Evolutionary conservation across 2,329 filamentous ascomycete species (phyloP), one percentile per base, ranked within the genome.

Genomic region (Fusarium foetens): DNA sequence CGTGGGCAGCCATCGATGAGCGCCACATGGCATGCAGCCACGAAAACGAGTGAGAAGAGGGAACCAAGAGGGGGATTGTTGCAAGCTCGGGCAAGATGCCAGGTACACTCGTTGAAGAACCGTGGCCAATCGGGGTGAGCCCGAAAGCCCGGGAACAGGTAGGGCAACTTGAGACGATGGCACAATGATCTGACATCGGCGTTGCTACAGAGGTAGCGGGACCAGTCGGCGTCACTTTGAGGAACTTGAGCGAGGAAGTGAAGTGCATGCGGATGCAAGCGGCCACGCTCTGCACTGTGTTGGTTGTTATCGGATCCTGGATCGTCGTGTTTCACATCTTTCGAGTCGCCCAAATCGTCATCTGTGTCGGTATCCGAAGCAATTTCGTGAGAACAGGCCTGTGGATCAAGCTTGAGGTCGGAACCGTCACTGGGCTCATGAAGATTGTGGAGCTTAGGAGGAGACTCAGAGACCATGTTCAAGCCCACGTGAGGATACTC

Each of bases 11-110:
- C 68, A 29, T 66, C 54, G 4, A 12, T 17, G 19, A 49, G 23
- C 14, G 64, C 64, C 29, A 74, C 46, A 21, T 72, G 68, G 25
- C 58, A 74, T 8, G 68, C 43, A 8, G 71, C 68, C 23, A 70
- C 51, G 39, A 72, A 73, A 33, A 63, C 35, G 41, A 66, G 25
- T 21, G 59, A 61, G 42, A 74, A 74, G 19, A 73, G 39, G 10
- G 68, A 70, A 8, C 57, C 60, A 21, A 72, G 38, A 29, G 68
- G 21, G 8, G 60, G 60, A 11, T 60, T 21, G 3, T 43, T n/a
- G 31, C 29, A 25, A 8, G 48, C 39, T 12, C 31, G 60, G 8
- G 29, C 41, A 21, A 74, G 60, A 38, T 57, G 59, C 55, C 31
- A 43, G 11, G 55, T 31, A 46, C 67, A 73, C 27, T 68, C 58